Evolutionary conservation across 768 basidiomycete genomes (phyloP), one percentile per base, ranked within the genome.

Genomic region (Leucocoprinus sp.): DNA sequence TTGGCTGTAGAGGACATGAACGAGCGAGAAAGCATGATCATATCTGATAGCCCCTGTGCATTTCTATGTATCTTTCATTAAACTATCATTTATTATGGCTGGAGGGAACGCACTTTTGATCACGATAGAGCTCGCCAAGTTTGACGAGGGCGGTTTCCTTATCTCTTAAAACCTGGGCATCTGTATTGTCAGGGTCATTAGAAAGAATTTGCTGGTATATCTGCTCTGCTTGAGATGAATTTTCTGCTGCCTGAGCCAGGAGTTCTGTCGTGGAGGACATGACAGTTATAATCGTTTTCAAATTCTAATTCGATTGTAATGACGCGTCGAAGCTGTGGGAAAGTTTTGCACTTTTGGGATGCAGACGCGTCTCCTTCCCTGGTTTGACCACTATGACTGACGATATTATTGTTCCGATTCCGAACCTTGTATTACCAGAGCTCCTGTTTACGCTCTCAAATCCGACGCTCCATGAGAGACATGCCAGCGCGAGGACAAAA

Each of bases 1-100:
- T 97, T 97, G 12, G 93, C 93, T 0, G 91, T 88, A n/a, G 85
- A 84, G 0, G 88, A 82, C 76, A 95, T 88, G 70, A 93, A 92
- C 0, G 78, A 72, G 39, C 92, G 70, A 0, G 89, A 91, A 21
- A 84, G 71, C 0, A 80, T 85, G 45, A 96, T 88, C 28, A 95
- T 82, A 44, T 91, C 78, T 8, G 92, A 89, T 2, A 98, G 72
- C 14, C 86, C 87, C 50, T 81, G 63, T 15, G 88, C 82, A 68
- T 97, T 86, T 57, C 92, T 96, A 53, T 17, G 22, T 18, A 8
- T 11, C 27, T 17, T 5, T 31, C 15, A 45, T 19, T 7, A 31
- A 11, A 39, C 28, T n/a, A 33, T 41, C 34, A 24, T 12, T n/a
- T n/a, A 35, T 18, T 43, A 22, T 9, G 15, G 17, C 15, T 8